These are phyloP conservation scores for Pseudozyma hubeiensis DNA, from an alignment of 1,284 basidiomycete genomes.

Conservation along the genomic window DNA sequence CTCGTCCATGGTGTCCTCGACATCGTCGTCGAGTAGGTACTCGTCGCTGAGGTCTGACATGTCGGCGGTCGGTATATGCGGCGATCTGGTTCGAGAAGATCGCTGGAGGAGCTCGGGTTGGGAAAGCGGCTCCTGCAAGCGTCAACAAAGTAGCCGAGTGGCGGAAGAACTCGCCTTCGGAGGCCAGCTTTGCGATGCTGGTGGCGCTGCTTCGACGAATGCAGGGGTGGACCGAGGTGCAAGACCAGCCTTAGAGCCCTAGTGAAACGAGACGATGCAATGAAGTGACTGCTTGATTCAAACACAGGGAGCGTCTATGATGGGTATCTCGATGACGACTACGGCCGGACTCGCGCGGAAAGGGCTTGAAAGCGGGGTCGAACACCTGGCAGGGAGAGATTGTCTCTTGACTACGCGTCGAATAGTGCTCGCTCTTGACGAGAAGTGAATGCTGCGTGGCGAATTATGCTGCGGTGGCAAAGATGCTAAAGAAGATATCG, in stretches of 20 bases:
- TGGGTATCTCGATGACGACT: background rate
- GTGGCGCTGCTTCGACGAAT: too few relatives aligned
- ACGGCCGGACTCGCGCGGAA: background rate
- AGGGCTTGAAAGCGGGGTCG: too few relatives aligned
- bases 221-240: background rate
- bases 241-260: background rate
- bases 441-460: background rate
- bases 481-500: background rate
- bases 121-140: background rate
- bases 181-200: too few relatives aligned
- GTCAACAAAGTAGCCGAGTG: background rate
- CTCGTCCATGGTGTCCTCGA: slow-evolving; percentile 66
- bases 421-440: too few relatives aligned
- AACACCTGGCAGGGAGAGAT: too few relatives aligned
- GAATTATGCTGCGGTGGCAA: background rate
- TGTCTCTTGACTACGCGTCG: too few relatives aligned
- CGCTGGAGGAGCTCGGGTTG: background rate
- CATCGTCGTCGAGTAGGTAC: slow-evolving; percentile 46
- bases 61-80: background rate
- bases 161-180: too few relatives aligned
- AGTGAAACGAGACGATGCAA: background rate
- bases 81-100: background rate
- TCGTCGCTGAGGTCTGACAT: slow-evolving; percentile 56
- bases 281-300: too few relatives aligned
- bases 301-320: background rate